Base-by-base conservation (phyloP, 2,329 filamentous ascomycete species). In the Onygena corvina region DNA sequence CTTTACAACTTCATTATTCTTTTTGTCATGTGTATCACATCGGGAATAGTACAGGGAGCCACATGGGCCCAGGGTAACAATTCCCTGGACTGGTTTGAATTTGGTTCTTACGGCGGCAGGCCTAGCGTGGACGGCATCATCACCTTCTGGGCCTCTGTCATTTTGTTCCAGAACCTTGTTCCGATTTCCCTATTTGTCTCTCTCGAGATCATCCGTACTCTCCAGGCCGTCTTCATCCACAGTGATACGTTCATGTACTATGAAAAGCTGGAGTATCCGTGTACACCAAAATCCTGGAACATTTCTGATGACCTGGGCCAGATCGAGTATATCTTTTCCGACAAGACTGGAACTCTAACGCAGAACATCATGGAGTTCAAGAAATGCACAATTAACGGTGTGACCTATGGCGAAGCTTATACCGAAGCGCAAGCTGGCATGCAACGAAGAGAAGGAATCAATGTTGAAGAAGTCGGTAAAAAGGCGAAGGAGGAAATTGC, bases 281-380 rank as follows among this genome's bases (percentile, higher is more conserved):
- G 93, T 63, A 87, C 94, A 8, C 92, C 93, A 3, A 96, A 96
- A 62, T 88, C 89, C 0, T 98, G 92, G 92, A 98, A 96, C 63
- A 96, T 98, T 46, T 96, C 90, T 0, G 92, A 98, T 62, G 93
- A 98, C 60, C 75, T 98, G 42, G 92, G 92, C 9, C 92, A 98
- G 68, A 94, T 98, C 54, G 92, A 96, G 67, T 98, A 96, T 71
- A 94, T 98, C 57, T 98, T 98, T 67, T 95, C 86, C 0, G 86
- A 94, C 73, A 94, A 94, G 69, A 94, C 86, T 0, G 86, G 86
- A 51, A 94, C 86, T 2, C 70, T 94, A 55, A 94, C 86, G 0
- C 86, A 93, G 60, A 94, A 94, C 63, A 84, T 93, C 48, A 94
- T 94, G 92, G 93, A 98, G 65, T 98, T 96, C 77, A 98, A 96